These are phyloP conservation scores for Mycogone perniciosa DNA, from an alignment of 2,329 filamentous ascomycete genomes.

Conservation along the genomic window DNA sequence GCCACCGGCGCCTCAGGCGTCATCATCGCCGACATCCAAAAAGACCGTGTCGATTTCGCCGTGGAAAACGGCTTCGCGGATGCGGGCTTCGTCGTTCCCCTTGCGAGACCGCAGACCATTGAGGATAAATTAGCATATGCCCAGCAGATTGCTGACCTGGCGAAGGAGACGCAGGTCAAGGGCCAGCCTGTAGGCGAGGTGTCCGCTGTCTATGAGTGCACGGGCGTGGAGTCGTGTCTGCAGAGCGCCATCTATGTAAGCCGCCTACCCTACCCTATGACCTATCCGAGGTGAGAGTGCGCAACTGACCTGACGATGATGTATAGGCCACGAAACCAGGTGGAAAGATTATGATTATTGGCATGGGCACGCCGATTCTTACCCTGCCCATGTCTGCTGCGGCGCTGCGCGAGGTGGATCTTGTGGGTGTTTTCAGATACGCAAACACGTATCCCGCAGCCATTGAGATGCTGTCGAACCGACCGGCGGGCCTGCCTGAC, in stretches of 20 bases:
- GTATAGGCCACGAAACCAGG: constrained; percentile 55
- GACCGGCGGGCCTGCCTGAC: constrained; percentile 50
- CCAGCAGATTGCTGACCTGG: constrained; percentile 40
- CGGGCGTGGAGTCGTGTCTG: constrained; percentile 69
- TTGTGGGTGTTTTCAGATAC: constrained; percentile 66
- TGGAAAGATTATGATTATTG: constrained; percentile 63
- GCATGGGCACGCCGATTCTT: constrained; percentile 66
- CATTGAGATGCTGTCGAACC: constrained; percentile 45
- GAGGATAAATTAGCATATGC: constrained; percentile 49
- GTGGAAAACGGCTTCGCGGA: constrained; percentile 51
- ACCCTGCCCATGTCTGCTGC: constrained; percentile 63
- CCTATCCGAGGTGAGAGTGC: background rate
- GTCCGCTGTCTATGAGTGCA: constrained; percentile 68
- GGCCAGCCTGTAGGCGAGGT: constrained; percentile 54
- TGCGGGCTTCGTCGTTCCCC: constrained; percentile 43
- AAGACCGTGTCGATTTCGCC: constrained; percentile 52
- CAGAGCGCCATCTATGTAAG: constrained; percentile 64
- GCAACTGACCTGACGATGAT: background rate
- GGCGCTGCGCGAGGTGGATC: constrained; percentile 62
- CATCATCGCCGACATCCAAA: constrained; percentile 50
- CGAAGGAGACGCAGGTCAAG: constrained; percentile 30
- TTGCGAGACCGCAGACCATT: constrained; percentile 41
- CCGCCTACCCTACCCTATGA: constrained; percentile 5
- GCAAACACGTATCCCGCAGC: constrained; percentile 64
- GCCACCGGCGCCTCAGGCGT: constrained; percentile 38